phyloP scores from a whole-genome alignment of 768 basidiomycete genomes.

The Hemileccinum rubropunctum region DNA sequence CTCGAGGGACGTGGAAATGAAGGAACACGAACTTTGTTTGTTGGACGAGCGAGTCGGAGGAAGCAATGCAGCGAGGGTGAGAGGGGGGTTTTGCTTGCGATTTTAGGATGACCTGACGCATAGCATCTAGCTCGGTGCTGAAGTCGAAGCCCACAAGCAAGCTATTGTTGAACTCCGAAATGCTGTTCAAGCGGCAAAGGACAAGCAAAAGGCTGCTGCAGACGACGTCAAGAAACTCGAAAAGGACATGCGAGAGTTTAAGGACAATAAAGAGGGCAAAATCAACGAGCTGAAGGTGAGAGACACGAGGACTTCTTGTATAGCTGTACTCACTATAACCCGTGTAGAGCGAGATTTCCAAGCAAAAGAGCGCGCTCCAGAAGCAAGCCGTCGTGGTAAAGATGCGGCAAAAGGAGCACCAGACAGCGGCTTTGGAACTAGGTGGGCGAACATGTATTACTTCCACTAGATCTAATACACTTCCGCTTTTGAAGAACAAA shows the following conservation, averaged over 20 bases:
- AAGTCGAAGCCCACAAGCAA: constrained; percentile 72
- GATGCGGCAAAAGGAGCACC: constrained; percentile 83
- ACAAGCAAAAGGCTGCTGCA: constrained; percentile 73
- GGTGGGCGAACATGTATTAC: constrained; percentile 45
- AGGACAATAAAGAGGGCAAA: constrained; percentile 98
- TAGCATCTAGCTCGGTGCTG: constrained; percentile 63
- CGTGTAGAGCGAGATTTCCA: constrained; percentile 63
- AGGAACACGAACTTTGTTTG: constrained; percentile 80
- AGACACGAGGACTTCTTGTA: background rate
- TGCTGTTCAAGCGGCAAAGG: constrained; percentile 61
- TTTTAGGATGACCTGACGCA: background rate
- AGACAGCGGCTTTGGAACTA: constrained; percentile 84
- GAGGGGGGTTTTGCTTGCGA: constrained; percentile 20
- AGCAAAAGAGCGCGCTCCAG: constrained; percentile 77
- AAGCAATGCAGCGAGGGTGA: constrained; percentile 85
- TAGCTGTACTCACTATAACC: background rate
- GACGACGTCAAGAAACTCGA: constrained; percentile 85
- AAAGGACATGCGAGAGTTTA: constrained; percentile 97
- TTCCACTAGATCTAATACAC: background rate
- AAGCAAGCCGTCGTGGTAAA: constrained; percentile 83
- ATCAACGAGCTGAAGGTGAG: constrained; percentile 87
- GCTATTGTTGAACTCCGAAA: constrained; percentile 55
- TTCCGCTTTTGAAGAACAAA: constrained; percentile 20
- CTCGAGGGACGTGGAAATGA: constrained; percentile 77
- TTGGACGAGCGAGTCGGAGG: constrained; percentile 82